Percentiles rank a stretch among this genome's conserved stretches.
Evolutionary conservation across 1,284 basidiomycete species (phyloP).

Genomic region (Rhodotorula sp.): DNA sequence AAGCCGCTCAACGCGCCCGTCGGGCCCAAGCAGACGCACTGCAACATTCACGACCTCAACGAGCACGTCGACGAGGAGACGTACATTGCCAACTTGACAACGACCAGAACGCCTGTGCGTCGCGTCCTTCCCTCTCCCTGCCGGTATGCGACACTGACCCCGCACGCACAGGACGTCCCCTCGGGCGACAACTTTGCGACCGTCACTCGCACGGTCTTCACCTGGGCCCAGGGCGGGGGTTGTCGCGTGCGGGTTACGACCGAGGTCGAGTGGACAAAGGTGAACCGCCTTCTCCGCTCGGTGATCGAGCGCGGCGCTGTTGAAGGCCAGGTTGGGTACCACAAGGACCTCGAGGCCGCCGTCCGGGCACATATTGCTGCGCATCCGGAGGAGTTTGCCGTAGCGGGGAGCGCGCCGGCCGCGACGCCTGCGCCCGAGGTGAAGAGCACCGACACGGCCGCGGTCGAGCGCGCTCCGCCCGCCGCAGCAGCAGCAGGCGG

Average conservation of each 20-base stretch:
- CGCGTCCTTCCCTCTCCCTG: constrained; percentile 47
- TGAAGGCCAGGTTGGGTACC: constrained; percentile 89
- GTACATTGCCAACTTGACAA: constrained; percentile 78
- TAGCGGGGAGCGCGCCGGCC: constrained; percentile 28
- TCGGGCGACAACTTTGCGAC: constrained; percentile 86
- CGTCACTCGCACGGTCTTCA: constrained; percentile 90
- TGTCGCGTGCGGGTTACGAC: constrained; percentile 83
- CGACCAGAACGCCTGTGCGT: constrained; percentile 70
- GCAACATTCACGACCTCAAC: constrained; percentile 82
- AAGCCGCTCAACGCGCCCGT: constrained; percentile 69
- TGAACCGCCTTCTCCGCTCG: constrained; percentile 29
- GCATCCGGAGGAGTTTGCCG: constrained; percentile 77
- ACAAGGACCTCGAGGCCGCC: constrained; percentile 75
- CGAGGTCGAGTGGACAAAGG: constrained; percentile 92
- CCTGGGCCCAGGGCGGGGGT: constrained; percentile 79
- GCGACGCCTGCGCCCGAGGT: background rate
- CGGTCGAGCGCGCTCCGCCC: background rate
- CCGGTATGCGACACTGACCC: no score
- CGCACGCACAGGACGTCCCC: constrained; percentile 68
- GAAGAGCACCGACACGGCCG: constrained; percentile 6
- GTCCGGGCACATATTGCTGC: constrained; percentile 84
- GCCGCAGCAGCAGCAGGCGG: background rate
- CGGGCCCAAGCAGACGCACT: constrained; percentile 92
- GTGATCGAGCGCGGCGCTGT: constrained; percentile 51
- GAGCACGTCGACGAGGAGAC: constrained; percentile 77